phyloP scores from a whole-genome alignment of 1,139 yeast species.

The Candida sanyaensis region DNA sequence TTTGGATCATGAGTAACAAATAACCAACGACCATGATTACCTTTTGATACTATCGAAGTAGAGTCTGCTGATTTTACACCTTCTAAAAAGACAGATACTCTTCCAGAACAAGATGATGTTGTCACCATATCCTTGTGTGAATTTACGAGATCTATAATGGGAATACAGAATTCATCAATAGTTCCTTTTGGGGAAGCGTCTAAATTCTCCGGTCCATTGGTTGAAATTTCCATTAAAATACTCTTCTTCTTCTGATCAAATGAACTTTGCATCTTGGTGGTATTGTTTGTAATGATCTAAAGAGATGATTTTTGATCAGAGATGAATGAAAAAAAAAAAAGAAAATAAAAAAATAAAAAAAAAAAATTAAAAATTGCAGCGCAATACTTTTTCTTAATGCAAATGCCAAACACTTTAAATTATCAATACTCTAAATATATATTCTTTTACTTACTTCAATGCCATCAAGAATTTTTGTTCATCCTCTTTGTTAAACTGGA shows the following conservation, averaged over 20 bases:
- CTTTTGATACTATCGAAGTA: conserved; percentile 77
- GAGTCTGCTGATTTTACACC: conserved; percentile 42
- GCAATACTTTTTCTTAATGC: neutral
- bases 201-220: conserved; percentile 43
- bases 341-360: neutral
- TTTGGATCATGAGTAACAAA: conserved; percentile 70
- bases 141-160: conserved; percentile 70
- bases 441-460: conserved; percentile 37
- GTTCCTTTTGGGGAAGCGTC: conserved; percentile 87
- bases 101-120: conserved; percentile 86
- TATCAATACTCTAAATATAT: neutral
- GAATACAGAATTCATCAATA: conserved; percentile 70
- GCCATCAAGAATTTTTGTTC: conserved; percentile 70
- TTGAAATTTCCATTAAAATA: conserved; percentile 56
- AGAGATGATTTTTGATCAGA: neutral
- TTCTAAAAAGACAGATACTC: conserved; percentile 79
- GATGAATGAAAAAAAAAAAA: neutral
- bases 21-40: conserved; percentile 83
- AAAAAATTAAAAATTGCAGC: neutral
- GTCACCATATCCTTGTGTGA: conserved; percentile 69
- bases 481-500: conserved; percentile 69
- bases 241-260: conserved; percentile 69
- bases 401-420: too few species aligned
- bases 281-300: neutral
- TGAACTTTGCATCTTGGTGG: conserved; percentile 41